Evolutionary conservation across 306 rosid genomes (phyloP).

Genomic region (Phaseolus lunatus): DNA sequence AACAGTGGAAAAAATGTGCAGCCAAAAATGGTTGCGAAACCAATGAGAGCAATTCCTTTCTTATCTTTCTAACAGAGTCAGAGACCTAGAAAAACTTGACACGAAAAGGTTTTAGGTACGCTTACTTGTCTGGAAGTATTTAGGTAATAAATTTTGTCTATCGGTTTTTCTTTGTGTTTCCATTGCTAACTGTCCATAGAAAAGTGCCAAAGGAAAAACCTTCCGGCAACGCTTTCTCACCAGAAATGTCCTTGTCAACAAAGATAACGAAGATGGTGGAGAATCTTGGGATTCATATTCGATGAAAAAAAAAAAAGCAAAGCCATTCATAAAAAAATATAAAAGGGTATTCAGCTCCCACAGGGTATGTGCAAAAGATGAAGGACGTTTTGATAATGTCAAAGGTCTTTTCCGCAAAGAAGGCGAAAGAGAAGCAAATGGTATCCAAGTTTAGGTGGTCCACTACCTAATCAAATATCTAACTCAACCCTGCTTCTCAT

Average conservation of each 20-base stretch:
- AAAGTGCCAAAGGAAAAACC: conserved; percentile 1
- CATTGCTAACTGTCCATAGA: background rate
- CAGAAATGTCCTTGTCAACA: conserved; percentile 38
- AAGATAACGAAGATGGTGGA: conserved; percentile 32
- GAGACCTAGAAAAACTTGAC: background rate
- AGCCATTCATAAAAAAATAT: background rate
- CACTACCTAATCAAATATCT: conserved; percentile 28
- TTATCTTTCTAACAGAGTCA: conserved; percentile 12
- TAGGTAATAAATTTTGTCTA: conserved; percentile 18
- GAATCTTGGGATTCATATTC: conserved; percentile 30
- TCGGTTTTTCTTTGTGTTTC: background rate
- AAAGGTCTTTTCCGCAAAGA: background rate
- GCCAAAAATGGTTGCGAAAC: background rate
- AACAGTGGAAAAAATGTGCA: background rate
- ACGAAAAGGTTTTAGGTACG: conserved; percentile 15
- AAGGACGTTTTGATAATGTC: conserved; percentile 6
- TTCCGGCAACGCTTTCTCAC: conserved; percentile 34
- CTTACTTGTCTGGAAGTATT: conserved; percentile 33
- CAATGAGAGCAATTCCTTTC: conserved; percentile 26
- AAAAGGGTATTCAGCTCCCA: background rate
- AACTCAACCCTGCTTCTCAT: too few species aligned
- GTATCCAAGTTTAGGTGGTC: conserved; percentile 9
- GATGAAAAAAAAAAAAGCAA: background rate
- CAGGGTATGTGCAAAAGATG: background rate
- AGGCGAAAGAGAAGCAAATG: conserved; percentile 1